Evolutionary conservation across 164 flowering plant species (phyloP), one percentile per base, ranked within the genome.

Genomic region (Umbilicus rupestris): DNA sequence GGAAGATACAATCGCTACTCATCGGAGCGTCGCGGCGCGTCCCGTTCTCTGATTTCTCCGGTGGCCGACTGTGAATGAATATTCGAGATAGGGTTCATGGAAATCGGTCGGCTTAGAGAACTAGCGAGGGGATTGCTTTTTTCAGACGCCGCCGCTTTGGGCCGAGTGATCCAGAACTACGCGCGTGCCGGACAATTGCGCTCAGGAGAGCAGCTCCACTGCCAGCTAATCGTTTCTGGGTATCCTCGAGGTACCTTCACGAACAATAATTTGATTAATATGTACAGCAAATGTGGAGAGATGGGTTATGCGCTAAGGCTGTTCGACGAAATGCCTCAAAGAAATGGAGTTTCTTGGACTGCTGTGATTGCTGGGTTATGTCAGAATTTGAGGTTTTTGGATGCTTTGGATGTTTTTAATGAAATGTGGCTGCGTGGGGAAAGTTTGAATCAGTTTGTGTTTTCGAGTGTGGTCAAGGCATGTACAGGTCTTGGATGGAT

Each of bases 331-430:
- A 83, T 86, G 92, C 80, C 87, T 73, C 78, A 75, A 20, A 60
- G 79, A 74, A 86, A 81, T 67, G 15, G 83, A 14, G 81, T 84
- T 63, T 80, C 87, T 35, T 86, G 90, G 87, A 86, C 90, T 2
- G 69, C 82, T 3, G 67, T 86, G 78, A 81, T 84, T 12, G 70
- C 84, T 69, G 87, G 81, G 7, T 74, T 78, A 62, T 74, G 80
- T 31, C 87, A 82, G n/a, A 78, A 75, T 59, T 70, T 62, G 12
- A 62, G 39, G 57, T 72, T 58, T 35, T 9, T 8, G 0, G 74
- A 83, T 42, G 76, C 83, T 29, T n/a, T 79, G 8, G 24, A 15
- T 20, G 59, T 75, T n/a, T 82, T 87, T 72, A 66, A 63, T 35
- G 16, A 29, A 17, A 83, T 87, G 88, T 60, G 83, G 66, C 1